Evolutionary conservation across 345 rosid species (phyloP).

Genomic region (Syzygium oleosum): DNA sequence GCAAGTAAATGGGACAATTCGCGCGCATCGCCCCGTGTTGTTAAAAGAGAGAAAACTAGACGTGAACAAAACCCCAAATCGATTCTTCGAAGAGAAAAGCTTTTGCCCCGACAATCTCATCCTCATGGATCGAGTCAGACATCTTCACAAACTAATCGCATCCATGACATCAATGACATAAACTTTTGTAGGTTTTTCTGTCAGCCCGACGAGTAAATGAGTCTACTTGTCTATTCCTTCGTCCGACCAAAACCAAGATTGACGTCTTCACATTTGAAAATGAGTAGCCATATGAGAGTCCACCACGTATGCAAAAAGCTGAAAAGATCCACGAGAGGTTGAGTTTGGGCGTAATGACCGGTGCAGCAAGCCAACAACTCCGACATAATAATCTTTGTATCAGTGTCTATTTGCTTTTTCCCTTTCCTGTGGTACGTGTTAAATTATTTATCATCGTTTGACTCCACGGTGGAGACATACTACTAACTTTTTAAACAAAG

Average conservation of each 20-base stretch:
- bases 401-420: neutral
- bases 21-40: neutral
- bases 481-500: neutral
- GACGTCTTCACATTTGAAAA: neutral
- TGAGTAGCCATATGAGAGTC: neutral
- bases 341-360: neutral
- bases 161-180: neutral
- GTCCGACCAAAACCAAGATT: neutral
- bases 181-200: neutral
- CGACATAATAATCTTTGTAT: neutral
- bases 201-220: neutral
- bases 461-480: neutral
- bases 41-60: neutral
- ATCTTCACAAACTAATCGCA: neutral
- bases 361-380: neutral
- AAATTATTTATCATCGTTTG: neutral
- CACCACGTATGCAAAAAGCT: neutral
- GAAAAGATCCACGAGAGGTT: neutral
- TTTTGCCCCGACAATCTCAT: neutral
- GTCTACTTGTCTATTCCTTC: neutral
- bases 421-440: neutral
- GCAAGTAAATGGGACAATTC: neutral
- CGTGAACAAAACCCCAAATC: neutral
- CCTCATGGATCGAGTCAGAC: neutral
- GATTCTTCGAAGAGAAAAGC: neutral